phyloP scores from a whole-genome alignment of 1,139 yeast species.

The Taiozyma sp. region DNA sequence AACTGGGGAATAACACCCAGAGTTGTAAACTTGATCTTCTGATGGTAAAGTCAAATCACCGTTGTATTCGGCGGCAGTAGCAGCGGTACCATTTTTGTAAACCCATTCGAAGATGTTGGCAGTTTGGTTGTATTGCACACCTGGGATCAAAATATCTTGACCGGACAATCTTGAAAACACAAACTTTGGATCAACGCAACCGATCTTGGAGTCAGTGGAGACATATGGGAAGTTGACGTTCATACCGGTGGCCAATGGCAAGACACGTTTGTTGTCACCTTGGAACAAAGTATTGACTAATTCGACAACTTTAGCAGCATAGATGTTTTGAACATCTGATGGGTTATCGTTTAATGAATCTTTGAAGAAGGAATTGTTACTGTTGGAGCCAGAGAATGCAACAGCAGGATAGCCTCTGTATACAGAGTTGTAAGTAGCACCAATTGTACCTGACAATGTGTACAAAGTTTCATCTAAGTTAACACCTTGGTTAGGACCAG shows the following conservation, averaged over 20 bases:
- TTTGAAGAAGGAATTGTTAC: constrained; percentile 40
- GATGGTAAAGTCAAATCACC: constrained; percentile 20
- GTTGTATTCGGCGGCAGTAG: constrained; percentile 12
- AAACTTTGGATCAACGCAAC: constrained; percentile 38
- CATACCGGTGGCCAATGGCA: constrained; percentile 43
- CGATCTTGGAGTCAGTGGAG: constrained; percentile 30
- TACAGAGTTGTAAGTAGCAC: constrained; percentile 38
- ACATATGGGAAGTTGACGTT: constrained; percentile 46
- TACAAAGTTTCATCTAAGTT: constrained; percentile 34
- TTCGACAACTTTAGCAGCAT: constrained; percentile 35
- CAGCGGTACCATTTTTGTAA: constrained; percentile 8
- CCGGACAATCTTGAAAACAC: constrained; percentile 39
- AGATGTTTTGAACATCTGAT: constrained; percentile 36
- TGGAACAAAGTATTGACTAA: constrained; percentile 36
- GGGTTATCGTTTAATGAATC: constrained; percentile 36
- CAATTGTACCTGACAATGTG: constrained; percentile 42
- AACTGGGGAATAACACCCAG: constrained; percentile 15
- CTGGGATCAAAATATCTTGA: constrained; percentile 24
- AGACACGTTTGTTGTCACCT: constrained; percentile 27
- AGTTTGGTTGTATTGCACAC: constrained; percentile 15
- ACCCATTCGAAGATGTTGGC: constrained; percentile 10
- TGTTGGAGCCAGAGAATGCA: constrained; percentile 35
- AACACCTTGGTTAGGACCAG: constrained; percentile 45
- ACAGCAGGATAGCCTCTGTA: constrained; percentile 41
- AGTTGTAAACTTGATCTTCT: constrained; percentile 13